A percentile compares a stretch with the other conserved stretches of the same genome.
These are phyloP conservation scores for Diaporthe amygdali DNA, from an alignment of 2,329 filamentous ascomycete genomes.

Conservation along the genomic window DNA sequence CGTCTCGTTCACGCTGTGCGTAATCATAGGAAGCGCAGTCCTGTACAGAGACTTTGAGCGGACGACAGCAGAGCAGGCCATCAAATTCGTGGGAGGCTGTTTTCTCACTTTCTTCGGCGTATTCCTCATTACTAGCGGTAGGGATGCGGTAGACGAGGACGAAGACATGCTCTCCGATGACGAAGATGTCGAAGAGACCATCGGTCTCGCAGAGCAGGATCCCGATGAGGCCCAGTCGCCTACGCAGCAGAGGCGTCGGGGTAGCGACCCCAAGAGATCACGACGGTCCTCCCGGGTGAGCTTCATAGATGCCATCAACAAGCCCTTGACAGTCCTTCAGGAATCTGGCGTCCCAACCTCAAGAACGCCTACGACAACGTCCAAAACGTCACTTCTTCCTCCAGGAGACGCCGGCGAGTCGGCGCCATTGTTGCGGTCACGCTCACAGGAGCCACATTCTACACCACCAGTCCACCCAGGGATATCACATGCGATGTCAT, in stretches of 20 bases:
- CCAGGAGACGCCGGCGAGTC: conserved; percentile 37
- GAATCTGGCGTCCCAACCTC: conserved; percentile 42
- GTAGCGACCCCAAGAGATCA: conserved; percentile 37
- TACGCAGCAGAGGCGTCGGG: conserved; percentile 36
- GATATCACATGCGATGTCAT: conserved; percentile 38
- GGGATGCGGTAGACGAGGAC: conserved; percentile 63
- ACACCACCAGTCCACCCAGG: conserved; percentile 37
- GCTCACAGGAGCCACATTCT: conserved; percentile 47
- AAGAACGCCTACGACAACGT: conserved; percentile 33
- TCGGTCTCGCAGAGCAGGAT: conserved; percentile 63
- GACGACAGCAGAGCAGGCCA: conserved; percentile 72
- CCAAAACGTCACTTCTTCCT: conserved; percentile 37
- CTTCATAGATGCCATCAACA: conserved; percentile 45
- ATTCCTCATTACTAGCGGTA: conserved; percentile 93
- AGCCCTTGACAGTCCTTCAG: conserved; percentile 41
- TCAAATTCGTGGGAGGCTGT: conserved; percentile 90
- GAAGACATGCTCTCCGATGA: conserved; percentile 60
- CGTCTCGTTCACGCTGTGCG: conserved; percentile 92
- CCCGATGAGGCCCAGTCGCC: conserved; percentile 43
- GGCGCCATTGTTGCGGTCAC: conserved; percentile 47
- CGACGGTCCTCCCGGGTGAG: conserved; percentile 55
- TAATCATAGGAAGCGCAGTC: conserved; percentile 92
- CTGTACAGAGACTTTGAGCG: conserved; percentile 95
- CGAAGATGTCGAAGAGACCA: conserved; percentile 68
- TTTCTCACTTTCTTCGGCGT: conserved; percentile 93